Base-by-base conservation (phyloP, 2,329 filamentous ascomycete species). In the Penicillium glabrum region DNA sequence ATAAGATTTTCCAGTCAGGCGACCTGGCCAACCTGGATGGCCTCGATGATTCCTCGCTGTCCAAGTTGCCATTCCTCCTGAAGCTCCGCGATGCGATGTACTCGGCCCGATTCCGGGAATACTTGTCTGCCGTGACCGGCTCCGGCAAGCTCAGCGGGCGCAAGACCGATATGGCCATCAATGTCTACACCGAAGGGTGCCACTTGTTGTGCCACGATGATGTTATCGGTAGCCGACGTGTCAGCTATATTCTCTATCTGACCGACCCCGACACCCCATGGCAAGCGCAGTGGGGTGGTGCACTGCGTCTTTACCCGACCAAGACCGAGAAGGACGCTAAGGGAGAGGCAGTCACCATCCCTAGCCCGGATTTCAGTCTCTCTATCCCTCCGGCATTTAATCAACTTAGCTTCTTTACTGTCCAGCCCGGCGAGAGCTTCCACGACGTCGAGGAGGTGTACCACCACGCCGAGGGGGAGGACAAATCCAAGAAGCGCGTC, bases 151-250 rank as follows among this genome's bases (percentile, higher is more conserved):
- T 99, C 70, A 96, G 91, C 68, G 95, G 93, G 2, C 86, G 85
- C 75, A 99, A 98, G 82, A 98, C 95, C 19, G 95, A 99, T 76
- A 96, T 99, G 92, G 95, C 95, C 57, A 96, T 99, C 81, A 99
- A 99, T 72, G 88, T 99, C 50, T 99, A 99, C 75, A 97, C 92
- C 0, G 93, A 95, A 5, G 93, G 95, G 41, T 98, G 93, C 72
- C 96, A 96, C 74, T 83, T 99, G 26, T 82, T 99, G 29, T 98
- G 95, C 77, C 95, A 99, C 71, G 95, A 99, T 80, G 95, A 99
- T 77, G 95, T 99, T 59, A 99, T 99, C 74, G 95, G 95, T n/a
- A 96, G 89, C 70, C 85, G 95, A 59, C 88, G 93, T 63, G 88
- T 99, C 68, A 97, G 93, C 81, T 99, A 97, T 75, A 99, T 99